These are phyloP conservation scores for Rusavskia elegans DNA, from an alignment of 495 filamentous ascomycete species.

Conservation along the genomic window DNA sequence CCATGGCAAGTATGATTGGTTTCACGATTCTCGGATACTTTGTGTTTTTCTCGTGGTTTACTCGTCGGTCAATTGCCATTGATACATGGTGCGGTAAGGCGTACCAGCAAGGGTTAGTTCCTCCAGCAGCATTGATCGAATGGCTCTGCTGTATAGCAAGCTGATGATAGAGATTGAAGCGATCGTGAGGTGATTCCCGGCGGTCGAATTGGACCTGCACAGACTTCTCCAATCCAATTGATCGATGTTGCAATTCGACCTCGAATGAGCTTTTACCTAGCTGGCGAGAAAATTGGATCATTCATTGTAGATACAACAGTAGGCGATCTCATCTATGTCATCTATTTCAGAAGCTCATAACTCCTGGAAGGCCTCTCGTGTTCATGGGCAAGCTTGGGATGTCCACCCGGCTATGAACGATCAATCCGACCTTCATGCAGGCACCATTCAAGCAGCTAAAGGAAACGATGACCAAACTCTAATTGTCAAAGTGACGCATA, in stretches of 20 bases:
- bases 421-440: background rate
- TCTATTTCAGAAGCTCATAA: background rate
- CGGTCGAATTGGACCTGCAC: constrained; percentile 16
- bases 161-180: constrained; percentile 12
- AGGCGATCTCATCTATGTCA: background rate
- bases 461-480: background rate
- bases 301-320: constrained; percentile 42
- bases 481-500: background rate
- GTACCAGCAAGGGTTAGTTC: constrained; percentile 29
- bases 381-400: constrained; percentile 30
- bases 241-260: constrained; percentile 43
- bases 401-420: constrained; percentile 15
- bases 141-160: background rate
- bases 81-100: constrained; percentile 45
- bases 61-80: background rate
- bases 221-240: constrained; percentile 22
- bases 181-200: constrained; percentile 44
- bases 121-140: background rate
- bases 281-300: constrained; percentile 32
- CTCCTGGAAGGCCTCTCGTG: constrained; percentile 26
- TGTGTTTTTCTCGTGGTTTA: background rate
- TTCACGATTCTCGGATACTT: background rate
- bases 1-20: background rate
- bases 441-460: background rate
- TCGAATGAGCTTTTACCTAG: constrained; percentile 43